A percentile compares a stretch with the other conserved stretches of the same genome.
These are phyloP conservation scores for Leccinum rimulosum DNA, from an alignment of 768 basidiomycete species.

Conservation along the genomic window DNA sequence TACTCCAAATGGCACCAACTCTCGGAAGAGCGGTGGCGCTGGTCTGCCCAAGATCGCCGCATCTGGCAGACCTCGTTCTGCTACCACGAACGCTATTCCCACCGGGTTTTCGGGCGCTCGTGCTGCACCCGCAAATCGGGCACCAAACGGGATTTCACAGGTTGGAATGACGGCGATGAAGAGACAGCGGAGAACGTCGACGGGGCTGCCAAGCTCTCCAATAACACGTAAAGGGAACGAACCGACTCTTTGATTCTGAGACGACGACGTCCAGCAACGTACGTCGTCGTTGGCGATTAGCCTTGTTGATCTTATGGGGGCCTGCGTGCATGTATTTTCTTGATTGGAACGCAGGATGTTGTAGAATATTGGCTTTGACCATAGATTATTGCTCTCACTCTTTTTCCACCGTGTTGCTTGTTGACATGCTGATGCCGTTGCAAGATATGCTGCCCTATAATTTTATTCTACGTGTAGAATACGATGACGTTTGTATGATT, in stretches of 20 bases:
- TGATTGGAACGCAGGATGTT: constrained; percentile 33
- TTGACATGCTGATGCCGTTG: constrained; percentile 20
- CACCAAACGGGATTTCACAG: constrained; percentile 17
- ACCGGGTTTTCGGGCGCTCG: constrained; percentile 44
- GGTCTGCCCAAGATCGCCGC: constrained; percentile 75
- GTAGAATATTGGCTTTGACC: constrained; percentile 24
- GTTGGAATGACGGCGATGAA: constrained; percentile 52
- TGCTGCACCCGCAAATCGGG: constrained; percentile 33
- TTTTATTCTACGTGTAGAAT: constrained; percentile 34
- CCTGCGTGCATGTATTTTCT: constrained; percentile 32
- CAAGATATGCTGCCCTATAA: constrained; percentile 30
- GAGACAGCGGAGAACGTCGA: constrained; percentile 77
- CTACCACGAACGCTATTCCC: constrained; percentile 59
- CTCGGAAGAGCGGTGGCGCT: constrained; percentile 56
- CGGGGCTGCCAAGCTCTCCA: constrained; percentile 44
- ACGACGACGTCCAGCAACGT: neutral
- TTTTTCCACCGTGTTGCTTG: constrained; percentile 9
- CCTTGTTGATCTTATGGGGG: constrained; percentile 12
- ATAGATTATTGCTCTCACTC: constrained; percentile 34
- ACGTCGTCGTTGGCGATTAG: constrained; percentile 13
- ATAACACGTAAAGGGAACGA: constrained; percentile 32
- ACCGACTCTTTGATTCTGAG: constrained; percentile 12
- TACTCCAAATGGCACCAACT: constrained; percentile 53
- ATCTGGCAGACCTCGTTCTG: constrained; percentile 67
- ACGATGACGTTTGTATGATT: constrained; percentile 21